Base-by-base conservation (phyloP, 164 flowering plant genomes). In the Aristolochia fimbriata region DNA sequence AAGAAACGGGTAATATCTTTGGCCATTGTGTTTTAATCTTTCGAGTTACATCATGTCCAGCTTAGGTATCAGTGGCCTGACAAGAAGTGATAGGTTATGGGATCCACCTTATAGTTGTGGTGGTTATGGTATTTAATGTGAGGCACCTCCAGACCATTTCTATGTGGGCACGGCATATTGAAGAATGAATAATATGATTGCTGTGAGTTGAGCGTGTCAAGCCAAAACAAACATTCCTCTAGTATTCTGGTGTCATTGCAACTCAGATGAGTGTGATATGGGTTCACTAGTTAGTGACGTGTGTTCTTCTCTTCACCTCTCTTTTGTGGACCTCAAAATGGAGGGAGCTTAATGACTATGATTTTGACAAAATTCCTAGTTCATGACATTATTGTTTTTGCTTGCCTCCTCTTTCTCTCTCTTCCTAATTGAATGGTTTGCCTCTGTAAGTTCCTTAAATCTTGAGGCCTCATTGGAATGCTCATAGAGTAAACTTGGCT, bases 51-150 rank as follows among this genome's bases (percentile, higher is more conserved):
- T 50, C 20, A 12, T 17, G 11, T 50, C 53, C 22, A 50, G 53
- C 53, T 23, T 50, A 10, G 22, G 11, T 17, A 50, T 50, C 41
- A 15, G 12, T 55, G 55, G 62, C 55, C 64, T 64, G 72, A 62
- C 60, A 68, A 62, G 45, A 53, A 46, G 46, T 62, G 37, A 52
- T 55, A 60, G 63, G 22, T 15, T 21, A 73, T 57, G 65, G 71
- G 69, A 30, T 63, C 71, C 72, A 69, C 73, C 31, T 19, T 58
- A 50, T 50, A 47, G 65, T 53, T 68, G 57, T 19, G 30, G 64
- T 61, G 61, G 74, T 22, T 56, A 51, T 59, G 58, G 51, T 67
- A 62, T 72, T 76, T n/a, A 72, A 61, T 72, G 58, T 19, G 30
- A 59, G 55, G 37, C 54, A 20, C 17, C 63, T 50, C 62, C 61